These are phyloP conservation scores for Backusella circina DNA, from an alignment of 192 early-diverging fungal genomes.

Conservation along the genomic window DNA sequence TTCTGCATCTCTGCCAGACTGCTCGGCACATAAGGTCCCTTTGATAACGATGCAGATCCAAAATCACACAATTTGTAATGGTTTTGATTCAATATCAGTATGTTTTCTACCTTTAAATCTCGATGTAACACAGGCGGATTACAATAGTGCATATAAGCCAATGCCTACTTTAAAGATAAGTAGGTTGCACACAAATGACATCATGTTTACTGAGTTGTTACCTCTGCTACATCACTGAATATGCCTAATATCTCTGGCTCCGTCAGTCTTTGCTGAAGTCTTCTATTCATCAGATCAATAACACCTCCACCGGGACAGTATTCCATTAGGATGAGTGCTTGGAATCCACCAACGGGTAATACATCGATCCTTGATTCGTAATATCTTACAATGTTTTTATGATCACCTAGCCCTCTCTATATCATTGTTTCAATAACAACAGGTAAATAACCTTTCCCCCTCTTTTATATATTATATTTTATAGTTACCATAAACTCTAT, in stretches of 20 bases:
- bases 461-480: not conserved
- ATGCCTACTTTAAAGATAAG: slow-evolving; percentile 47
- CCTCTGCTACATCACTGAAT: slow-evolving; percentile 78
- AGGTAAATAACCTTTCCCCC: not conserved
- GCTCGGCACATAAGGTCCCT: slow-evolving; percentile 51
- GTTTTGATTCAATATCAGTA: slow-evolving; percentile 55
- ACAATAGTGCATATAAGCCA: slow-evolving; percentile 90
- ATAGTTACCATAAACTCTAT: slow-evolving; percentile 73
- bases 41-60: slow-evolving; percentile 76
- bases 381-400: slow-evolving; percentile 81
- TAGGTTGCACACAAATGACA: not conserved
- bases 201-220: slow-evolving; percentile 12
- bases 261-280: slow-evolving; percentile 66
- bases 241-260: slow-evolving; percentile 89
- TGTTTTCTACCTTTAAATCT: slow-evolving; percentile 86
- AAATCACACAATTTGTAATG: slow-evolving; percentile 94
- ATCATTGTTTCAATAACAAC: not conserved
- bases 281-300: slow-evolving; percentile 85
- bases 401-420: slow-evolving; percentile 65
- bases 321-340: slow-evolving; percentile 90
- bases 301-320: slow-evolving; percentile 77
- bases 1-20: slow-evolving; percentile 64
- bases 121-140: slow-evolving; percentile 84
- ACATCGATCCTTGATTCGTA: slow-evolving; percentile 65
- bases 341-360: slow-evolving; percentile 59